phyloP scores from a whole-genome alignment of 2,329 filamentous ascomycete species.

The Davidsoniella virescens region DNA sequence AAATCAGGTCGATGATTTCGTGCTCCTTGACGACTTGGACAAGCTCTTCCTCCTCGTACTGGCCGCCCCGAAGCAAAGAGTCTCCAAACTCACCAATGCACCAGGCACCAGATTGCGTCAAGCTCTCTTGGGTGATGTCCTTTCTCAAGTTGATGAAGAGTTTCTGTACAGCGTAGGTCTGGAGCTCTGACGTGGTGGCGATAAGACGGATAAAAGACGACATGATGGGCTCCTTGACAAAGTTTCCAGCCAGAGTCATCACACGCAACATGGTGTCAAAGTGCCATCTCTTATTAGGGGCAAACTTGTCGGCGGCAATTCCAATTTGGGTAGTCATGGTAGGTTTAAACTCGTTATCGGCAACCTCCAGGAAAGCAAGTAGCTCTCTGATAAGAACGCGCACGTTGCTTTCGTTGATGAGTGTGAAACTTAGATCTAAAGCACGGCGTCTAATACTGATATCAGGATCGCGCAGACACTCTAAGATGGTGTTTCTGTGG shows the following conservation, averaged over 20 bases:
- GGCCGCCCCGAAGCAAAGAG: conserved; percentile 68
- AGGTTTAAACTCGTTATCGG: conserved; percentile 96
- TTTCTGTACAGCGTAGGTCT: conserved; percentile 94
- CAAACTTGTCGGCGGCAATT: conserved; percentile 87
- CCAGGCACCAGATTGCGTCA: conserved; percentile 89
- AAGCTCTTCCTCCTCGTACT: conserved; percentile 87
- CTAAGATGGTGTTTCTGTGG: conserved; percentile 92
- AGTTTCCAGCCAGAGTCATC: conserved; percentile 83
- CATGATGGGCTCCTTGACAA: conserved; percentile 93
- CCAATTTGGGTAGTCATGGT: conserved; percentile 98
- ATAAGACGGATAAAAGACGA: conserved; percentile 94
- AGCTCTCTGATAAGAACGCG: conserved; percentile 85
- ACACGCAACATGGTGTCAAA: conserved; percentile 95
- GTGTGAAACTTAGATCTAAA: conserved; percentile 92
- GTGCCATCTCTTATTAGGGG: conserved; percentile 96
- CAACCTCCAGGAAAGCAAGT: conserved; percentile 86
- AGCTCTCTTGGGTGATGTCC: conserved; percentile 91
- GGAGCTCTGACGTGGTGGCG: conserved; percentile 82
- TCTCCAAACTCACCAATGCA: conserved; percentile 96
- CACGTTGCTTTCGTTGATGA: conserved; percentile 95
- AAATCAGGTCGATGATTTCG: conserved; percentile 86
- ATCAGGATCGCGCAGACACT: conserved; percentile 90
- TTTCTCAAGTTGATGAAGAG: conserved; percentile 81
- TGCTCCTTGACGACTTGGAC: conserved; percentile 67
- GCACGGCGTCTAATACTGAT: conserved; percentile 93